Percentiles rank a stretch among this genome's conserved stretches.
Evolutionary conservation across 176 grass and related monocot genomes (phyloP).

Genomic region (Neostapfia colusana): DNA sequence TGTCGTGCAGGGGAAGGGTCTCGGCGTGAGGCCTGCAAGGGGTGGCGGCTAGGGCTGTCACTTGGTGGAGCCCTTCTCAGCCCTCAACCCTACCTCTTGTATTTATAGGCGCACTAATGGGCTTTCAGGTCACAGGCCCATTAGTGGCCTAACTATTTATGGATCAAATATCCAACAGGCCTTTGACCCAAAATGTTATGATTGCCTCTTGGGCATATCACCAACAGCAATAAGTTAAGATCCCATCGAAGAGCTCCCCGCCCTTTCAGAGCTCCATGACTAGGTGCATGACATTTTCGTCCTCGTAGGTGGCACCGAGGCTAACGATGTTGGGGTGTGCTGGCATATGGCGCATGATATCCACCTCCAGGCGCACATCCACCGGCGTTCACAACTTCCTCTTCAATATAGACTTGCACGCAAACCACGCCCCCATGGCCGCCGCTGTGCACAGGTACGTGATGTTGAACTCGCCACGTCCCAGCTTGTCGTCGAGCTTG

Average conservation of each 20-base stretch:
- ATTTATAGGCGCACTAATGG: too few relatives aligned
- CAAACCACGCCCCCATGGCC: slow-evolving; percentile 40
- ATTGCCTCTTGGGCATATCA: too few relatives aligned
- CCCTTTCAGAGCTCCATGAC: slow-evolving; percentile 99
- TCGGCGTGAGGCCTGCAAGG: too few relatives aligned
- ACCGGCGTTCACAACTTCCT: slow-evolving; percentile 66
- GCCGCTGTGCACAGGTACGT: slow-evolving; percentile 67
- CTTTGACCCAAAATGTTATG: too few relatives aligned
- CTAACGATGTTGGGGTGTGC: slow-evolving; percentile 77
- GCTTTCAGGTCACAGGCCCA: too few relatives aligned
- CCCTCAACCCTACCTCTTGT: too few relatives aligned
- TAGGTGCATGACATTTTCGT: slow-evolving; percentile 80
- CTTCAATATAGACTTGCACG: slow-evolving; percentile 80
- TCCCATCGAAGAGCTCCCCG: slow-evolving; percentile 94
- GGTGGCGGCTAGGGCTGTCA: too few relatives aligned
- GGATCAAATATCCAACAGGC: too few relatives aligned
- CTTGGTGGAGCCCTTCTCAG: too few relatives aligned
- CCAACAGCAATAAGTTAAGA: slow-evolving; percentile 29
- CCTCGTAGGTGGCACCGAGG: slow-evolving; percentile 87
- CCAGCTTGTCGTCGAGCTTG: slow-evolving; percentile 58
- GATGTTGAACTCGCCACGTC: slow-evolving; percentile 68
- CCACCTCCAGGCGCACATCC: slow-evolving; percentile 84
- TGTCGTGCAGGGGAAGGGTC: too few relatives aligned
- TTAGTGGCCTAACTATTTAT: too few relatives aligned
- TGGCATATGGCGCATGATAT: slow-evolving; percentile 94